phyloP scores from a whole-genome alignment of 1,284 basidiomycete genomes.

The Pholiota adiposa region DNA sequence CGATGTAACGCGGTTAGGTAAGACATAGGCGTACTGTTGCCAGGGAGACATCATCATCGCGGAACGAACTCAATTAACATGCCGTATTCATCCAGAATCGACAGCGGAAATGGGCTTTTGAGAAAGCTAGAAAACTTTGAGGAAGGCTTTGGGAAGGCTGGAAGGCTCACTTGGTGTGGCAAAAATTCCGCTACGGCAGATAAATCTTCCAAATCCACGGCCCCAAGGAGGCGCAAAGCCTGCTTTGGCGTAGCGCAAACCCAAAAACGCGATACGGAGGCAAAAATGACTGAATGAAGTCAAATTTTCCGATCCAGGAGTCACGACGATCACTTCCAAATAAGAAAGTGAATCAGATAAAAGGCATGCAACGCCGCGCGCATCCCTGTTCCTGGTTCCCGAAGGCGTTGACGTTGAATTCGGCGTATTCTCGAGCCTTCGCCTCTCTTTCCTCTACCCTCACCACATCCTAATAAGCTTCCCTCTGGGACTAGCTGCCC shows the following conservation, averaged over 20 bases:
- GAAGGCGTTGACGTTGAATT: not conserved
- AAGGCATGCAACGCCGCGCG: not conserved
- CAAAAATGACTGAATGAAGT: not conserved
- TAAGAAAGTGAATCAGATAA: not conserved
- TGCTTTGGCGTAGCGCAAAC: too few species aligned
- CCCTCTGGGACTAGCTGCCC: slow-evolving; percentile 14
- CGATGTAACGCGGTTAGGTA: not conserved
- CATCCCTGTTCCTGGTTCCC: too few species aligned
- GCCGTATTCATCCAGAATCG: not conserved
- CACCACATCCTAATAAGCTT: not conserved
- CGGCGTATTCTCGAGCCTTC: slow-evolving; percentile 1
- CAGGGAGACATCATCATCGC: not conserved
- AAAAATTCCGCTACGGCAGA: not conserved
- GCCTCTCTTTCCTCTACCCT: not conserved
- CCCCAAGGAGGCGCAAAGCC: not conserved
- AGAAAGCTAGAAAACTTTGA: not conserved
- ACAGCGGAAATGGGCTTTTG: not conserved
- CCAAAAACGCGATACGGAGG: too few species aligned
- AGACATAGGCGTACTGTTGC: not conserved
- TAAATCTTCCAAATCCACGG: not conserved
- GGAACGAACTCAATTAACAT: not conserved
- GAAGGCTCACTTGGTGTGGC: not conserved
- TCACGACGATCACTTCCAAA: not conserved
- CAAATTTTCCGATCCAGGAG: not conserved
- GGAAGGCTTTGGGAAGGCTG: not conserved